Base-by-base conservation (phyloP, 371 early-diverging fungal genomes). In the Mycotypha africana region DNA sequence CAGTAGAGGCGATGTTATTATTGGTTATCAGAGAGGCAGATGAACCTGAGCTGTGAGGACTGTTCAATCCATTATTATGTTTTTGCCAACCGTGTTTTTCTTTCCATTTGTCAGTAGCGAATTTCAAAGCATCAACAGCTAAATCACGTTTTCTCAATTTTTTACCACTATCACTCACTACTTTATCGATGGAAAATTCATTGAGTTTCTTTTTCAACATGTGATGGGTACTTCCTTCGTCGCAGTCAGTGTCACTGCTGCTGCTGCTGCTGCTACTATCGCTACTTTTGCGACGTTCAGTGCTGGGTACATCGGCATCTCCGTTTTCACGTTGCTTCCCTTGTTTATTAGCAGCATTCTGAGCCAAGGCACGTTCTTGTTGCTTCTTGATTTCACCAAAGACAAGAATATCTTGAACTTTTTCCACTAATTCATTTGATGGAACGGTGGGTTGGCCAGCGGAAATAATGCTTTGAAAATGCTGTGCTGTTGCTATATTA, bases 71-170 rank as follows among this genome's bases (percentile, higher is more conserved):
- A n/a, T n/a, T n/a, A n/a, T n/a, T n/a, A n/a, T n/a, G n/a, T n/a
- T n/a, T n/a, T 6, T 32, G 15, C 52, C 53, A 66, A 2, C 65
- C 69, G 37, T 70, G 70, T 30, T 56, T 57, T 12, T 49, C 55
- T 40, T 56, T 62, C 70, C 70, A 70, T 33, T 58, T 56, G 4
- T 61, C 59, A 1, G 61, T 66, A 1, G 63, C 70, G 33, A 53
- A 45, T 19, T 38, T 38, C 7, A 66, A 42, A 6, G 66, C 62
- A 46, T 51, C 51, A 4, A 56, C 51, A 2, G 62, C 58, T 21
- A 49, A 40, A 33, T 68, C 69, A 9, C 69, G 45, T 35, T 61
- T 64, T 31, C 68, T 40, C 2, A 51, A 24, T 16, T 24, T 24
- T 4, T 22, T 2, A 8, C 33, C 5, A 0, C 19, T 21, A 2